Percentiles rank a stretch among this genome's conserved stretches.
phyloP scores from a whole-genome alignment of 1,139 yeast species.

The Debaryomyces sp. region DNA sequence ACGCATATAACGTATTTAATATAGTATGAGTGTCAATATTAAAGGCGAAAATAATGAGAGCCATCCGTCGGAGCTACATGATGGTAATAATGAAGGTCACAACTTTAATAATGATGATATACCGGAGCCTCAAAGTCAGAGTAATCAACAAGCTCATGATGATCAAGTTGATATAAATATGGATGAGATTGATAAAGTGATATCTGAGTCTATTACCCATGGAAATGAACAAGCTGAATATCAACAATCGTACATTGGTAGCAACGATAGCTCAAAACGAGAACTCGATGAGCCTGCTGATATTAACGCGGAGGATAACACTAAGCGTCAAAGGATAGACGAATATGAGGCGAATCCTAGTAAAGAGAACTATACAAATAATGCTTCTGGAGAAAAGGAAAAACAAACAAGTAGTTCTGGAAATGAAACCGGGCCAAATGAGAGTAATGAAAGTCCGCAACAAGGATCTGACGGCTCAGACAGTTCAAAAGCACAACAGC shows the following conservation, averaged over 20 bases:
- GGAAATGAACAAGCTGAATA: conserved; percentile 5
- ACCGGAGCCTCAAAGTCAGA: conserved; percentile 6
- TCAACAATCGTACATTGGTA: conserved; percentile 3
- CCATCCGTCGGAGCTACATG: background rate
- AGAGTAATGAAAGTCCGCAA: background rate
- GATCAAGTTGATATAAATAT: conserved; percentile 16
- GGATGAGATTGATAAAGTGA: conserved; percentile 20
- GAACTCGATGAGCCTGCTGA: background rate
- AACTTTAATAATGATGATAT: conserved; percentile 4
- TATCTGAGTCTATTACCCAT: conserved; percentile 18
- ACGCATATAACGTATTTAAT: background rate
- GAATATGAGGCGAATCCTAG: background rate
- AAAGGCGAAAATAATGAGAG: background rate
- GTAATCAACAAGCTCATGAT: conserved; percentile 3
- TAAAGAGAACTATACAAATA: background rate
- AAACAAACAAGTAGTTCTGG: background rate
- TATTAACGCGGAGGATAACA: background rate
- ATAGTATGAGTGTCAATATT: background rate
- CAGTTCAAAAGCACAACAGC: background rate
- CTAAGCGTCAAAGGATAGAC: conserved; percentile 5
- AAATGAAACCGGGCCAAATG: background rate
- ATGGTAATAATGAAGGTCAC: background rate
- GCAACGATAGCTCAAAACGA: conserved; percentile 1
- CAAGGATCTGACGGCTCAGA: background rate
- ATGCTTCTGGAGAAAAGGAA: background rate